phyloP scores from a whole-genome alignment of 176 grass and related monocot species.

The Melocanna baccifera region DNA sequence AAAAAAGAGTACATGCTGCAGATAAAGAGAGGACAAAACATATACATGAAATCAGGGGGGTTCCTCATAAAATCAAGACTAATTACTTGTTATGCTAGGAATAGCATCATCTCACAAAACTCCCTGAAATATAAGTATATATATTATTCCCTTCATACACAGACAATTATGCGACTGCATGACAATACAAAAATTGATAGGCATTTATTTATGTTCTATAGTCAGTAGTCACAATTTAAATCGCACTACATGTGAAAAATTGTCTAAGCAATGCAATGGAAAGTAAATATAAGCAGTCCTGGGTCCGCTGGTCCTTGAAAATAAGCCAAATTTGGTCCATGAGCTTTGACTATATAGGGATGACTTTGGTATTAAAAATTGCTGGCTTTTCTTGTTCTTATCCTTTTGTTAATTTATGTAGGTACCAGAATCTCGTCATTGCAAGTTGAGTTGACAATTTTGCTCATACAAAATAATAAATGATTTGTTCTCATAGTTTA shows the following conservation, averaged over 20 bases:
- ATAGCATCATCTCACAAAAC: neutral
- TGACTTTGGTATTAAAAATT: neutral
- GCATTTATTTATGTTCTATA: neutral
- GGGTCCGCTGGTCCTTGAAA: neutral
- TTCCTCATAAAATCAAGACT: neutral
- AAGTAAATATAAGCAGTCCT: neutral
- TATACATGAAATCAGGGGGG: neutral
- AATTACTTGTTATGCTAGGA: neutral
- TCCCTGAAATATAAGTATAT: neutral
- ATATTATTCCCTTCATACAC: neutral
- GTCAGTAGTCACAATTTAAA: neutral
- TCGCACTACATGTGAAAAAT: neutral
- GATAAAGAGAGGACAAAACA: neutral
- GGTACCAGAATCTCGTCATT: constrained; percentile 4
- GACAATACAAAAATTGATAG: neutral
- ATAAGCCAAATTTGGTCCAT: neutral
- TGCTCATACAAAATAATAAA: neutral
- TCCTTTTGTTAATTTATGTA: neutral
- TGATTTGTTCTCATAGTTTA: neutral
- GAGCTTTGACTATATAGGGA: neutral
- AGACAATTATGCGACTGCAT: neutral
- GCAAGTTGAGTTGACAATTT: neutral
- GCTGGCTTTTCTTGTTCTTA: neutral
- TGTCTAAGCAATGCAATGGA: neutral
- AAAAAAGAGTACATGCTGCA: neutral